Evolutionary conservation across 208 protist genomes (phyloP), one percentile per base, ranked within the genome.

Genomic region (Trichomonas tenax): DNA sequence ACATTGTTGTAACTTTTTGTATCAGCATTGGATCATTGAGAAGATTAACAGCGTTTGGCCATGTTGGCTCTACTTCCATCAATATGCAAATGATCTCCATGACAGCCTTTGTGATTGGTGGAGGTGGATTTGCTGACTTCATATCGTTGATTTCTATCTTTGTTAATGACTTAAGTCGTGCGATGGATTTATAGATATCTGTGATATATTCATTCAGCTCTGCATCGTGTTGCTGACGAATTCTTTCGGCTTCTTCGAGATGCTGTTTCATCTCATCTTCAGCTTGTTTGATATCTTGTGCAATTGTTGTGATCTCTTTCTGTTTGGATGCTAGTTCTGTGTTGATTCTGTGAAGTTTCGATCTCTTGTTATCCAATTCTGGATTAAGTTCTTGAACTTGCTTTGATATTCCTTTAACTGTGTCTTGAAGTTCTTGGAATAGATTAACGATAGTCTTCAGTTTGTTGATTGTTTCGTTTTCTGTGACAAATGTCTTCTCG

Each of bases 71-170:
- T 34, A 97, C 96, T 82, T 98, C 98, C 96, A 99, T 98, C 97
- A 99, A 98, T 36, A 98, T 98, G 97, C 98, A 99, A 96, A 99
- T 98, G 21, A 98, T 98, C 97, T 99, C 98, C 96, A 99, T 98
- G 95, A 98, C 99, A 96, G 98, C 98, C 38, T 98, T 97, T 96
- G 99, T 99, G 26, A 98, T 97, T 36, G 97, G 97, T 44, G 98
- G 98, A 40, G 99, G 99, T 96, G 98, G 98, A 15, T 98, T 97
- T 96, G 99, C 99, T 88, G 97, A 98, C 96, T 98, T 98, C 51
- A 99, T 97, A 96, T 99, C 98, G 96, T 98, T 99, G 44, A 99
- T 97, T 96, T 99, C 98, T 95, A 98, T 98, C 36, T 98, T 98
- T 21, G 98, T 98, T 63, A 99, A 97, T 93, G 98, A 97, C 34